A percentile compares a stretch with the other conserved stretches of the same genome.
These are phyloP conservation scores for Solanum virginianum DNA, from an alignment of 257 asterid genomes.

Conservation along the genomic window DNA sequence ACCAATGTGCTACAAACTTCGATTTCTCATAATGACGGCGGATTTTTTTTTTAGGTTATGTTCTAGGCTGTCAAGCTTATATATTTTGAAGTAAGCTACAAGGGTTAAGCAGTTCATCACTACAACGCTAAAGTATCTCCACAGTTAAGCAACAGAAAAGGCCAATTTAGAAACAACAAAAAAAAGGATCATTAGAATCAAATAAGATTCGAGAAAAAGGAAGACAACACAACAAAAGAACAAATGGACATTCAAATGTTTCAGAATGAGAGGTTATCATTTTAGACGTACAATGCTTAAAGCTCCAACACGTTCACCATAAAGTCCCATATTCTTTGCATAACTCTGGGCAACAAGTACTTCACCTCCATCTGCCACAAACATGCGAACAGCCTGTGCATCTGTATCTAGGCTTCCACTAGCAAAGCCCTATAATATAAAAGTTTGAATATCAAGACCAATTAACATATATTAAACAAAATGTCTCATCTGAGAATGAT, in stretches of 20 bases:
- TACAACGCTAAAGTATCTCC: background rate
- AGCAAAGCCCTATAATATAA: constrained; percentile 69
- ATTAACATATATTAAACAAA: background rate
- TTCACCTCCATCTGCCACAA: constrained; percentile 93
- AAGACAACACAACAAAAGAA: background rate
- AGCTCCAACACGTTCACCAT: constrained; percentile 99
- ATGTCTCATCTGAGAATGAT: background rate
- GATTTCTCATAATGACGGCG: background rate
- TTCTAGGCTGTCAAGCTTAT: background rate
- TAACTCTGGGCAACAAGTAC: constrained; percentile 89
- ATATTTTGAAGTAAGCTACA: background rate
- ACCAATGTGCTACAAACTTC: background rate
- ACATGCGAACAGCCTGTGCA: constrained; percentile 78
- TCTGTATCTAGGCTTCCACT: constrained; percentile 90
- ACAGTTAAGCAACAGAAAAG: background rate
- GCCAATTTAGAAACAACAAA: background rate
- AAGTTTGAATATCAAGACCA: background rate
- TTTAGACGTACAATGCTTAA: constrained; percentile 72
- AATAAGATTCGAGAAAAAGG: background rate
- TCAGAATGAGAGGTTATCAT: background rate
- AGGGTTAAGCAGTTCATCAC: background rate
- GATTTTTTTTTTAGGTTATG: background rate
- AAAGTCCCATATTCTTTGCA: constrained; percentile 97
- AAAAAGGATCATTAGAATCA: background rate
- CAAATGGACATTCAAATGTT: background rate